Percentiles rank a stretch among this genome's conserved stretches.
Evolutionary conservation across 352 stramenopile species (phyloP).

Genomic region (Aphanomyces astaci): DNA sequence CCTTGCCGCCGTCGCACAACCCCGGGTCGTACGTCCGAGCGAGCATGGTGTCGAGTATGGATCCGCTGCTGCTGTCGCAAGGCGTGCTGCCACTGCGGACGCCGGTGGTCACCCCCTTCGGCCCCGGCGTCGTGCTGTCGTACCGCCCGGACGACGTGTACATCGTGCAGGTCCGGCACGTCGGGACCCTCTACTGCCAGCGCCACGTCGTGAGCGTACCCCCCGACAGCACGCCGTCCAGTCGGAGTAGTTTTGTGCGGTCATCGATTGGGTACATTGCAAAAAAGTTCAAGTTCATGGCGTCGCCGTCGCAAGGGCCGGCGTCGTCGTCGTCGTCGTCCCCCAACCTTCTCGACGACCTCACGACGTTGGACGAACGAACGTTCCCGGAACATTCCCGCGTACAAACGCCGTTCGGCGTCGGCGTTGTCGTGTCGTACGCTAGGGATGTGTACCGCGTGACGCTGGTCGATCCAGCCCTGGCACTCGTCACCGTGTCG

Average conservation of each 20-base stretch:
- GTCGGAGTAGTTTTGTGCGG: constrained; percentile 11
- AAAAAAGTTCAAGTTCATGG: constrained; percentile 20
- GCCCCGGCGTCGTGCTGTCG: constrained; percentile 50
- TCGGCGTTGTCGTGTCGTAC: constrained; percentile 42
- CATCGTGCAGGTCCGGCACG: constrained; percentile 40
- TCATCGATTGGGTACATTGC: constrained; percentile 17
- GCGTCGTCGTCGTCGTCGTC: background rate
- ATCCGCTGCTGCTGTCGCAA: constrained; percentile 12
- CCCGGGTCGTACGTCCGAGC: constrained; percentile 1
- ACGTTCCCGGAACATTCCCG: constrained; percentile 40
- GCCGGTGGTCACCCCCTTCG: constrained; percentile 69
- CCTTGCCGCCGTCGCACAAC: background rate
- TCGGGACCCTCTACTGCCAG: constrained; percentile 15
- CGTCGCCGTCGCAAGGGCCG: background rate
- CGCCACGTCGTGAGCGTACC: background rate
- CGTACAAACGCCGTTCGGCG: constrained; percentile 59
- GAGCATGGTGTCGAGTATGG: constrained; percentile 17
- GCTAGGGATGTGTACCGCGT: constrained; percentile 49
- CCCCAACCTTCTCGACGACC: too few species aligned
- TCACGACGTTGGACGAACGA: background rate
- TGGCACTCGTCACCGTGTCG: background rate
- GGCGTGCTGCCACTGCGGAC: constrained; percentile 40
- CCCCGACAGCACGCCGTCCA: background rate
- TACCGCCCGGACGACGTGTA: constrained; percentile 69
- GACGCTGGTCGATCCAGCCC: constrained; percentile 23